Percentiles rank a stretch among this genome's conserved stretches.
Evolutionary conservation across 2,329 filamentous ascomycete genomes (phyloP).

Genomic region (Botrytis fragariae): DNA sequence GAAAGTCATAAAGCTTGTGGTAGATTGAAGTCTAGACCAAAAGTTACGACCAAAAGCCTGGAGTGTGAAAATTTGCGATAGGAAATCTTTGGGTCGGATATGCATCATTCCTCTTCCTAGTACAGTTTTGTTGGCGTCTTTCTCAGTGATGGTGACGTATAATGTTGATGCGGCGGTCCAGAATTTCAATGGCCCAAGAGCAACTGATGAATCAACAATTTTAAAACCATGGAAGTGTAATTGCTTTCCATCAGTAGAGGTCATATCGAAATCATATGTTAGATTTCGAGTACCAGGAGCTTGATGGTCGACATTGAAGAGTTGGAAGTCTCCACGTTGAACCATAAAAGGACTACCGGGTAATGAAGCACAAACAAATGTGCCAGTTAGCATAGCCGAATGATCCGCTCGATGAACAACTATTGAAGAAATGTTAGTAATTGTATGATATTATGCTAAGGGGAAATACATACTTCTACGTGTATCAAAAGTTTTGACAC

Average conservation of each 20-base stretch:
- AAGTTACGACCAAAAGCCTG: conserved; percentile 49
- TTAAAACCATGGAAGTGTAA: conserved; percentile 63
- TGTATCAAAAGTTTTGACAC: conserved; percentile 55
- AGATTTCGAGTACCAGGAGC: conserved; percentile 58
- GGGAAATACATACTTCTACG: conserved; percentile 39
- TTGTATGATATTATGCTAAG: neutral
- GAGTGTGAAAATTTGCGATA: conserved; percentile 54
- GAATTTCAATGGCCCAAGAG: conserved; percentile 54
- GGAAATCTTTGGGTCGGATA: conserved; percentile 53
- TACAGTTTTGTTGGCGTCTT: conserved; percentile 37
- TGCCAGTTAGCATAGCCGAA: conserved; percentile 55
- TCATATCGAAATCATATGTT: conserved; percentile 61
- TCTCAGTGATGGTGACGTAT: conserved; percentile 55
- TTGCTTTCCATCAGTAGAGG: conserved; percentile 49
- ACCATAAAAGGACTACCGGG: conserved; percentile 60
- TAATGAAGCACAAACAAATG: conserved; percentile 55
- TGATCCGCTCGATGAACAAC: conserved; percentile 49
- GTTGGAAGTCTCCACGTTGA: conserved; percentile 53
- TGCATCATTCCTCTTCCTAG: conserved; percentile 60
- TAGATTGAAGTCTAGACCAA: conserved; percentile 46
- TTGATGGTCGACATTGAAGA: conserved; percentile 54
- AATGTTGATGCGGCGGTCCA: conserved; percentile 62
- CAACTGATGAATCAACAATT: conserved; percentile 58
- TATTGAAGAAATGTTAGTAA: conserved; percentile 12
- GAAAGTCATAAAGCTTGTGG: conserved; percentile 52